phyloP scores from a whole-genome alignment of 768 basidiomycete species.

The Aureoboletus auriporus region DNA sequence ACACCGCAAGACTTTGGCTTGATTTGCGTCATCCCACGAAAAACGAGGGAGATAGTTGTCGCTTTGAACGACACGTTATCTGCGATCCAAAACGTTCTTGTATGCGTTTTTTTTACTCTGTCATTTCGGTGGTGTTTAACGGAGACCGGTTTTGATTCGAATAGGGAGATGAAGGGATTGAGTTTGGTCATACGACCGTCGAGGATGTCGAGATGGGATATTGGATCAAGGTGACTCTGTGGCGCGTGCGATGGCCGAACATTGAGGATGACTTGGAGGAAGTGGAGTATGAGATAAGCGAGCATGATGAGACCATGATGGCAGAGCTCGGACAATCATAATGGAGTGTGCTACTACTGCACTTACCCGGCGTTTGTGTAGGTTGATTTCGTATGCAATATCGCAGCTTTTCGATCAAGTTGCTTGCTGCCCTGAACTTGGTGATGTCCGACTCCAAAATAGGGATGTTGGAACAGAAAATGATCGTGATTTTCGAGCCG shows the following conservation, averaged over 20 bases:
- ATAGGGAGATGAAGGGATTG: slow-evolving; percentile 4
- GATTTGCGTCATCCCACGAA: slow-evolving; percentile 4
- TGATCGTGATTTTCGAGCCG: no score
- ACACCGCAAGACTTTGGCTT: slow-evolving; percentile 11
- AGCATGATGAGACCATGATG: no score
- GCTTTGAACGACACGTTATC: slow-evolving; percentile 2
- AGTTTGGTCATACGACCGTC: neutral
- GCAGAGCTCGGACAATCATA: no score
- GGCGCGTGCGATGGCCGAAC: neutral
- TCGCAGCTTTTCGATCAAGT: no score
- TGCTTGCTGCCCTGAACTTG: no score
- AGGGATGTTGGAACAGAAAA: no score
- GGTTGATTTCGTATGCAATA: no score
- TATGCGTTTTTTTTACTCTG: neutral
- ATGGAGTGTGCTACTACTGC: no score
- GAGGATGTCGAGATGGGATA: slow-evolving; percentile 19
- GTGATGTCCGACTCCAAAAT: no score
- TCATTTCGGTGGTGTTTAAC: neutral
- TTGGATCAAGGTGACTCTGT: slow-evolving; percentile 8
- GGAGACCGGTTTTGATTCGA: neutral
- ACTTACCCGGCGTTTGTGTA: no score
- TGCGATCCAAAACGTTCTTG: slow-evolving; percentile 4
- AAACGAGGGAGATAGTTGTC: neutral
- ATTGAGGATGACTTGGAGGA: neutral
- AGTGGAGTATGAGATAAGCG: no score